Evolutionary conservation across 1,284 basidiomycete species (phyloP).

Genomic region (Sanghuangporus baumii): DNA sequence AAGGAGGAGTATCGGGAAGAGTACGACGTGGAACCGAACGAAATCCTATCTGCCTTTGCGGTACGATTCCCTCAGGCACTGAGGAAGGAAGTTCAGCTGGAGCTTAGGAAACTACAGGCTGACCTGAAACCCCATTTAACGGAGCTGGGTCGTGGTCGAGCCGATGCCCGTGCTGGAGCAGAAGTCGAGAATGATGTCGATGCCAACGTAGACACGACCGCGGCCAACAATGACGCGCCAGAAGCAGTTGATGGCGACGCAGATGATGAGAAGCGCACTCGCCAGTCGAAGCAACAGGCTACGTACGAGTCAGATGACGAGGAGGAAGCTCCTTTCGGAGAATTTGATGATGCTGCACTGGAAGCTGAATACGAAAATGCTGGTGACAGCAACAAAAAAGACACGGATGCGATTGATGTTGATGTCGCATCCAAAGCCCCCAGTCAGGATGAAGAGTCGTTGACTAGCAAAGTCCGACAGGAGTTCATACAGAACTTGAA

Average conservation of each 20-base stretch:
- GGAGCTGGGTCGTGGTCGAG: constrained; percentile 78
- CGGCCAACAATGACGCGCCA: constrained; percentile 45
- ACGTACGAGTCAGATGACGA: constrained; percentile 51
- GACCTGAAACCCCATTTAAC: constrained; percentile 79
- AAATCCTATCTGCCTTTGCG: constrained; percentile 74
- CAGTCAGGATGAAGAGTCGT: constrained; percentile 32
- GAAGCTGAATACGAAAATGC: constrained; percentile 60
- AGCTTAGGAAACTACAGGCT: constrained; percentile 83
- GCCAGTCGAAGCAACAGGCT: constrained; percentile 43
- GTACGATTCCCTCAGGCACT: constrained; percentile 79
- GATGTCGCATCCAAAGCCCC: constrained; percentile 48
- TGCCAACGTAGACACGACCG: constrained; percentile 39
- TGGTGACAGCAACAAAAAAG: constrained; percentile 41
- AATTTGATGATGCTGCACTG: constrained; percentile 56
- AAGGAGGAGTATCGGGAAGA: constrained; percentile 80
- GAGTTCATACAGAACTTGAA: constrained; percentile 34
- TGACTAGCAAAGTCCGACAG: constrained; percentile 25
- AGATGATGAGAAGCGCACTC: constrained; percentile 50
- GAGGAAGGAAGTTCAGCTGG: constrained; percentile 81
- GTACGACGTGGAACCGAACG: constrained; percentile 72
- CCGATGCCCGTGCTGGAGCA: constrained; percentile 34
- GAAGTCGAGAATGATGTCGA: constrained; percentile 42
- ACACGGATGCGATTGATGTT: constrained; percentile 63
- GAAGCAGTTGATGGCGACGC: constrained; percentile 67
- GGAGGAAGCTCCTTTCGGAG: constrained; percentile 44